These are phyloP conservation scores for Microglena sp. DNA, from an alignment of 139 green algal genomes.

Conservation along the genomic window DNA sequence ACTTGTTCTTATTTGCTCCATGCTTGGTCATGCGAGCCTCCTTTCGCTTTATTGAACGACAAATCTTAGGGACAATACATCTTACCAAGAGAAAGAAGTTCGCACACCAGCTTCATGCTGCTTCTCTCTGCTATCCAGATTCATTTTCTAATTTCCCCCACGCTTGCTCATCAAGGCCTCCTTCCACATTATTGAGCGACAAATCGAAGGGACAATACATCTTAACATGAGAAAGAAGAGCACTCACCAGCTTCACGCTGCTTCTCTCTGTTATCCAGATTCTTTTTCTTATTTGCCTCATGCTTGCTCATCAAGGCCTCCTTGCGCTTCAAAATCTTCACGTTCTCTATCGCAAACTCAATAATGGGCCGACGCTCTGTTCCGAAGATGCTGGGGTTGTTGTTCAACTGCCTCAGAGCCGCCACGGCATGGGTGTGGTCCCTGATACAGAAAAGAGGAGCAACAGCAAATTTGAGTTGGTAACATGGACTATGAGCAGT, in stretches of 20 bases:
- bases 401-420: conserved; percentile 90
- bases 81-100: background rate
- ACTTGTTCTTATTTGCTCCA: too few relatives aligned
- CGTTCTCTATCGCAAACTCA: conserved; percentile 85
- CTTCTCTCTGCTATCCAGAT: conserved; percentile 15
- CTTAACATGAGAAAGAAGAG: background rate
- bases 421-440: conserved; percentile 77
- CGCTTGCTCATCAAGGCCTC: conserved; percentile 1
- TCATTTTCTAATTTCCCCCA: conserved; percentile 5
- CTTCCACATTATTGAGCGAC: background rate
- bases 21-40: too few relatives aligned
- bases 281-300: background rate
- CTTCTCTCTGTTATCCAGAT: conserved; percentile 26
- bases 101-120: conserved; percentile 1
- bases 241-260: background rate
- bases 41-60: too few relatives aligned
- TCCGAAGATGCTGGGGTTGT: conserved; percentile 75
- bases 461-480: background rate
- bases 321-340: conserved; percentile 28
- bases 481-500: background rate
- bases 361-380: conserved; percentile 59
- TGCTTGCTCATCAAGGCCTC: background rate
- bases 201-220: background rate
- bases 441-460: too few relatives aligned
- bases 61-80: background rate